Evolutionary conservation across 352 stramenopile genomes (phyloP), one percentile per base, ranked within the genome.

Genomic region (Phytophthora sojae): DNA sequence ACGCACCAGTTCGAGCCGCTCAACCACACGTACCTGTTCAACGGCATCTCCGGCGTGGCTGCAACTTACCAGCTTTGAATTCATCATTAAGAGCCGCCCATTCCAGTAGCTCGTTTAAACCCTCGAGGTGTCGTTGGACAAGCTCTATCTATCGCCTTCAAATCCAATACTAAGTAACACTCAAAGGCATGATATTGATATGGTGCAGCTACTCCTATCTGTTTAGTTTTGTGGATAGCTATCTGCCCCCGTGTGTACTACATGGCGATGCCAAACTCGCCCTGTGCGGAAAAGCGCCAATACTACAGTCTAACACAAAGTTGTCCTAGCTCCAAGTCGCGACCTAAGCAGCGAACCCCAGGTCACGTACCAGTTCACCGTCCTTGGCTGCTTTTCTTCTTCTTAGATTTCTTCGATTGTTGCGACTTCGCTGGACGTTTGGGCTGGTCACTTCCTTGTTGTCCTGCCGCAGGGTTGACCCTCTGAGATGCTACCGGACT

Each of bases 21-120:
- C 5, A 90, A 99, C 76, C 97, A 99, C 78, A 99, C 97, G 15
- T 99, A 99, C 76, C 47, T 99, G 6, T 99, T 98, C 83, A 99
- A 99, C 82, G 98, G 97, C 23, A 99, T 99, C 71, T 91, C 85
- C 5, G 88, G 83, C 2, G 61, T 79, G 23, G 90, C 88, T 26
- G 87, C 74, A 12, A 91, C 89, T 8, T 96, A 95, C 61, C 69
- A 78, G 6, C 65, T 97, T n/a, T 97, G 77, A 90, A 2, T 51
- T 44, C 19, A 69, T 50, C 21, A 23, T 19, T 25, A 23, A 50
- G 19, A 21, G 21, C 21, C 21, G 50, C 25, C n/a, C 8, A 37
- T 17, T 35, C 29, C 11, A 23, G 51, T 49, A 57, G 19, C 19
- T 67, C 17, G 53, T 57, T 54, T 25, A 32, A 23, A 4, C 35